A percentile compares a stretch with the other conserved stretches of the same genome.
These are phyloP conservation scores for Herpetomonas muscarum DNA, from an alignment of 208 protist genomes.

Conservation along the genomic window DNA sequence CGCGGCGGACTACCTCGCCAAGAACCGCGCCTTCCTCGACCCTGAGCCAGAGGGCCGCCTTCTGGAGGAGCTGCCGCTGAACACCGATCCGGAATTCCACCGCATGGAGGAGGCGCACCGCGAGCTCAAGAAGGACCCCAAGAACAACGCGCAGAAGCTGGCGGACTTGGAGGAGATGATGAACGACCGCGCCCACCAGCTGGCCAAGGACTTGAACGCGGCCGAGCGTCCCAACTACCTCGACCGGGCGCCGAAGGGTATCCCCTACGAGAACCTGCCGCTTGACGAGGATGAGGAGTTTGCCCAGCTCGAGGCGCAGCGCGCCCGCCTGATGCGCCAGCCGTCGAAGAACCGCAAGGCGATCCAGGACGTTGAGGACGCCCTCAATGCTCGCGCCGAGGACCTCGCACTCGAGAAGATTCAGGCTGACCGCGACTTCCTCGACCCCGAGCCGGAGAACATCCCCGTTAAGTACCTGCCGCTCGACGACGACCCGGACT, in stretches of 20 bases:
- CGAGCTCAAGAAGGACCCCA: slow-evolving; percentile 49
- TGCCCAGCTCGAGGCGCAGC: slow-evolving; percentile 57
- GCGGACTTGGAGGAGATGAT: slow-evolving; percentile 70
- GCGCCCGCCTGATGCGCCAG: slow-evolving; percentile 50
- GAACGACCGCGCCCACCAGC: slow-evolving; percentile 67
- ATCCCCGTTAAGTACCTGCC: slow-evolving; percentile 58
- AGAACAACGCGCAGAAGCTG: slow-evolving; percentile 45
- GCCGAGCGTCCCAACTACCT: slow-evolving; percentile 61
- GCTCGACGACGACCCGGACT: slow-evolving; percentile 59
- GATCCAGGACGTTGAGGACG: slow-evolving; percentile 44
- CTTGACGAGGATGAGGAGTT: slow-evolving; percentile 70
- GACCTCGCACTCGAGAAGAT: slow-evolving; percentile 73
- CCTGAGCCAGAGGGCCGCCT: slow-evolving; percentile 61
- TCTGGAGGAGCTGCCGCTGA: slow-evolving; percentile 55
- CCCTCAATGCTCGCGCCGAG: slow-evolving; percentile 57
- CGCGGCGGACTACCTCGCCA: slow-evolving; percentile 51
- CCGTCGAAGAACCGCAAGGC: slow-evolving; percentile 56
- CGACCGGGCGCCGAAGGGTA: slow-evolving; percentile 31
- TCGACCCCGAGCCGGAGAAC: slow-evolving; percentile 59
- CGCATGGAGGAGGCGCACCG: slow-evolving; percentile 50
- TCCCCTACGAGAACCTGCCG: slow-evolving; percentile 60
- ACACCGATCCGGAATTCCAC: slow-evolving; percentile 56
- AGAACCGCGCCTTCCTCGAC: slow-evolving; percentile 62
- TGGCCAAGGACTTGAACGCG: slow-evolving; percentile 66
- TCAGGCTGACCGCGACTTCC: slow-evolving; percentile 57